Base-by-base conservation (phyloP, 345 rosid species). In the Carallia brachiata region DNA sequence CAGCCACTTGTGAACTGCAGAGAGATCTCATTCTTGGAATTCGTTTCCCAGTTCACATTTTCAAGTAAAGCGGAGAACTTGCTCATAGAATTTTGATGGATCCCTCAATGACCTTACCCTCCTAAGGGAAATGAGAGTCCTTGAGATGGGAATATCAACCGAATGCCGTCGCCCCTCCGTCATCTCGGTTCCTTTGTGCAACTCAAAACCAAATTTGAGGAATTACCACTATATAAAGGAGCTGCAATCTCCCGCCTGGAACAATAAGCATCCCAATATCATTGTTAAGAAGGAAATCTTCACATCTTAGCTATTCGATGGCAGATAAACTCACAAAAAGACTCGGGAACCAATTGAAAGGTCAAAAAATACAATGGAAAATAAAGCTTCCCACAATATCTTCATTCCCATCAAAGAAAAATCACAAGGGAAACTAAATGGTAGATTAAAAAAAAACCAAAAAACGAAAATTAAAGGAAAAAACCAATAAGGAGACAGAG, bases 21-120 rank as follows among this genome's bases (percentile, higher is more conserved):
- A 4, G 97, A 90, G 75, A 90, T 87, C 68, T 87, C 97, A 75
- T 85, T 86, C 61, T 72, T 73, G 34, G 97, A 86, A 80, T 74
- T 85, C 6, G 93, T 85, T 80, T 95, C 97, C 97, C 99, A 92
- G 73, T 92, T 84, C 70, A 72, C 92, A 79, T 84, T 90, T 66
- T 92, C 97, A 28, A 88, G 79, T 73, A 92, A 81, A 74, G 92
- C 69, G 80, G 97, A 84, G 75, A 95, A 85, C 71, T 92, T 95
- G 87, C 93, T 95, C 97, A 92, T 85, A 6, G 97, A 87, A 78
- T 84, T 95, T 92, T 31, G 93, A 85, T 2, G 99, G 99, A 80
- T 95, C 99, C 86, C 96, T 86, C 50, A 95, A 69, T 40, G 99
- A 95, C 86, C 87, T 81, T 75, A 95, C 99, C 64, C 97, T 87